Evolutionary conservation across 2,329 filamentous ascomycete species (phyloP), one percentile per base, ranked within the genome.

Genomic region (Thermomyces lanuginosus): DNA sequence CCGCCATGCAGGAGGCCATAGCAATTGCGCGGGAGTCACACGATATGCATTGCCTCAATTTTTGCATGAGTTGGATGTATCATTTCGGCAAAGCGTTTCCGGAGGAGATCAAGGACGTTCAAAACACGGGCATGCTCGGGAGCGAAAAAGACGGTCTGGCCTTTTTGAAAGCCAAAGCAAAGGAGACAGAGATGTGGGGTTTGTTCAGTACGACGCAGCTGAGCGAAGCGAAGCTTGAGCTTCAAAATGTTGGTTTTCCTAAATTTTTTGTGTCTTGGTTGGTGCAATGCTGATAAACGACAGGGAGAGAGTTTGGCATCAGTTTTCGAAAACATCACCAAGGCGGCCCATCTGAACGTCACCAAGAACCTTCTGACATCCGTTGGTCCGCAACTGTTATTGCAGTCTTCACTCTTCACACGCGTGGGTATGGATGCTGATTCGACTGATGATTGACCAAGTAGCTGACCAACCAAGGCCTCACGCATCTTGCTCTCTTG

Each of bases 11-110:
- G 22, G 89, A 95, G 50, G 84, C 86, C 0, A 83, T 98, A 17
- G 76, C 84, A 0, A 92, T 83, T n/a, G 89, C 89, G 1, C 65
- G 86, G 35, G 89, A 95, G 51, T 92, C 91, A 39, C 76, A 83
- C 37, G 89, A 98, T 45, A 80, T 82, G 62, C 74, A 70, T 3
- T 95, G 89, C 46, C 64, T 98, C 30, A 95, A 93, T 50, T 95
- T 92, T 53, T 80, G 83, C 16, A 68, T 98, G 34, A 92, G 83
- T 45, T 98, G 89, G 89, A 63, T 95, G 2, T 91, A 91, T 43
- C 82, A 93, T 45, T 91, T 93, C 41, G 78, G 76, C n/a, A 80
- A 82, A 43, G 72, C 79, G 1, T 83, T 86, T 40, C 79, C 83
- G 0, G 64, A 71, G 28, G 65, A 82, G n/a, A 71, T 83, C 38